These are phyloP conservation scores for Basipetospora sp. DNA, from an alignment of 2,329 filamentous ascomycete genomes.

Conservation along the genomic window DNA sequence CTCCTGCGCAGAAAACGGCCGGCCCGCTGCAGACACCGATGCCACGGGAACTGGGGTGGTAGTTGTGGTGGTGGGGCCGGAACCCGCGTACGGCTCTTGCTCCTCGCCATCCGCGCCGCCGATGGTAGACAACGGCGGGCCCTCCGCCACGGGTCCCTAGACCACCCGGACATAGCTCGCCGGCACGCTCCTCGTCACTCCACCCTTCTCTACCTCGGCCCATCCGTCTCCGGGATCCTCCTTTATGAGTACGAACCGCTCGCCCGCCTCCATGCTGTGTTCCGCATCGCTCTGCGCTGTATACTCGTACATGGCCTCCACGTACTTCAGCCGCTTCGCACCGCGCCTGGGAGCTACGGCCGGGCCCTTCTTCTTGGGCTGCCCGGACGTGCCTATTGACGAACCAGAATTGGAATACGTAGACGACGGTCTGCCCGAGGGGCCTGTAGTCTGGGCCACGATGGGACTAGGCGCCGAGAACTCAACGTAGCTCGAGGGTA, in stretches of 20 bases:
- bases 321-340: conserved; percentile 86
- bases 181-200: conserved; percentile 74
- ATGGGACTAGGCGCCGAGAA: conserved; percentile 34
- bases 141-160: conserved; percentile 20
- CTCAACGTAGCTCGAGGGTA: conserved; percentile 78
- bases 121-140: no score
- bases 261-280: conserved; percentile 80
- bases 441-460: conserved; percentile 29
- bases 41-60: no score
- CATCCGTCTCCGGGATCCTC: conserved; percentile 86
- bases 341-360: conserved; percentile 81
- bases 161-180: conserved; percentile 81
- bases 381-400: conserved; percentile 31
- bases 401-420: conserved; percentile 65
- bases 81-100: not conserved
- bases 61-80: no score
- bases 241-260: conserved; percentile 78
- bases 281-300: conserved; percentile 71
- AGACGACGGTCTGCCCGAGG: conserved; percentile 50
- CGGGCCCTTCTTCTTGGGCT: conserved; percentile 69
- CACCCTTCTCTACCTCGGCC: conserved; percentile 90
- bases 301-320: conserved; percentile 87
- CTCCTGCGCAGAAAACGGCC: not conserved
- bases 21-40: not conserved
- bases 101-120: not conserved